Evolutionary conservation across 2,329 filamentous ascomycete species (phyloP), one percentile per base, ranked within the genome.

Genomic region (Geosmithia flava): DNA sequence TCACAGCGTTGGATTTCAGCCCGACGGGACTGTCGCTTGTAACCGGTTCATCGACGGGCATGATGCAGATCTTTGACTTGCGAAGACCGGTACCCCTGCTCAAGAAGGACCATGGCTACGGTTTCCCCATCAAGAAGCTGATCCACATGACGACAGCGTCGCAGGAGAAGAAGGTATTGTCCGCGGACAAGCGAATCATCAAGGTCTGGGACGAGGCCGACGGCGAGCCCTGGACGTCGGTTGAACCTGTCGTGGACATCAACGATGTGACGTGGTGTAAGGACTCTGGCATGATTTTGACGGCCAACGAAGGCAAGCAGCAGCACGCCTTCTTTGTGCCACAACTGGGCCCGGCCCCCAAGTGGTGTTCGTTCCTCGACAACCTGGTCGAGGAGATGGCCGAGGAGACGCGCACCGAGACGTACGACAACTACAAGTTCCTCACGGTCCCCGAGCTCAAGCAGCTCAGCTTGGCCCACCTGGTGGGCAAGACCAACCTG

Each of bases 351-450:
- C 88, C 91, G 0, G 90, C 93, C 1, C 94, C 93, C 1, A 87
- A 81, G 59, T 98, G 93, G 93, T 97, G 93, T 62, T 83, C 86
- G 3, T 97, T 97, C 78, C 71, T 98, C 52, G 94, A 98, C 67
- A 96, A 94, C 59, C 80, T 98, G 59, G 93, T 97, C 10, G 93
- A 98, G 69, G 94, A 98, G 66, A 96, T 98, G 88, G 91, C 91
- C 8, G 91, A 97, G 61, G 80, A 84, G 60, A 72, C 75, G 29
- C 75, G 72, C 51, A 84, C 83, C 29, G 83, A 93, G 56, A 87
- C 93, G 10, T 98, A 98, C 71, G 93, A 98, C 68, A 97, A 98
- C 67, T 97, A 91, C 79, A 98, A 97, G 68, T 98, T 98, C 78
- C 73, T 98, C 60, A 95, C 91, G 2, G 66, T 88, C 52, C 81